Evolutionary conservation across 148 eudicot species (phyloP), one percentile per base, ranked within the genome.

Genomic region (Rhododendron simsii): DNA sequence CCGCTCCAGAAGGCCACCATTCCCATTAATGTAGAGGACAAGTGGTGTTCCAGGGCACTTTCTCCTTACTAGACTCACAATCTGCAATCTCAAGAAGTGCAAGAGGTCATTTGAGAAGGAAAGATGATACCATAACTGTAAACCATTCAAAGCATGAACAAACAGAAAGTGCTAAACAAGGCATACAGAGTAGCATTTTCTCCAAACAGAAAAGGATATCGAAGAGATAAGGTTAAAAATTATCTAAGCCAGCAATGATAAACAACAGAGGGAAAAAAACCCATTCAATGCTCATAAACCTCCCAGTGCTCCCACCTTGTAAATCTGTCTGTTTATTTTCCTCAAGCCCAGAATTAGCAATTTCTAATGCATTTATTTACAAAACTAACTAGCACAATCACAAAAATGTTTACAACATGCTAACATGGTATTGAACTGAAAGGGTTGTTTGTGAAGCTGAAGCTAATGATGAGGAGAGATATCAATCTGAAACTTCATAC

Each of bases 11-110:
- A 97, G 90, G 51, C 98, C 99, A 47, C 98, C 99, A 85, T 97
- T 97, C 85, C 99, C 98, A 83, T 97, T 97, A 35, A 97, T 97
- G 83, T 97, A 95, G 74, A 96, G 94, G 86, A 95, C 98, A 86
- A 97, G 93, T 14, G 98, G 99, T 33, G 96, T 95, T 80, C 90
- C 90, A 45, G 99, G 98, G 86, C 99, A 97, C 86, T 85, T 91
- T 83, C 84, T 85, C 90, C 88, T 97, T 74, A 95, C 95, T 39
- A 78, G 85, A 69, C 89, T 91, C 86, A 95, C 95, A 83, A 97
- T 95, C 99, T 97, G 92, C 84, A 90, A 37, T 61, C 33, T 80
- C 50, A 86, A 67, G 15, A 81, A 83, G 51, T 12, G 23, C 55
- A 51, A 15, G 14, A 59, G 41, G n/a, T 55, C 41, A 55, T 39